Percentiles rank a stretch among this genome's conserved stretches.
phyloP scores from a whole-genome alignment of 768 basidiomycete genomes.

The Leccinum sublutescens region DNA sequence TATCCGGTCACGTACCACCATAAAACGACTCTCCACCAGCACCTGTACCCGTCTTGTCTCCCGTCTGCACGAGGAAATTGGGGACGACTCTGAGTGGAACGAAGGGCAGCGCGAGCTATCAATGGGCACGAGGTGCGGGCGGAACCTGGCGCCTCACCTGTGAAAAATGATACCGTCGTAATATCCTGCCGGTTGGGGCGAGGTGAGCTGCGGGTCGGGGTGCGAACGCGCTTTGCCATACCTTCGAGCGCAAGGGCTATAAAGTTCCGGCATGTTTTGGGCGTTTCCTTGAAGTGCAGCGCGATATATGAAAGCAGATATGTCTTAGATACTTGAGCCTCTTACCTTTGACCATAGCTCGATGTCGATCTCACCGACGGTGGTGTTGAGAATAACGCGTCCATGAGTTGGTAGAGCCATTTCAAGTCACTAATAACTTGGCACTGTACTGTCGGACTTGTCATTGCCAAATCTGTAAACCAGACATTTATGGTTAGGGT shows the following conservation, averaged over 20 bases:
- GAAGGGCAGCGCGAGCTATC: background rate
- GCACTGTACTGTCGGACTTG: background rate
- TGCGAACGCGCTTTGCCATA: slow-evolving; percentile 24
- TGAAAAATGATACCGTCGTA: slow-evolving; percentile 97
- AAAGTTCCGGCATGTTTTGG: slow-evolving; percentile 92
- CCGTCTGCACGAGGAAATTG: slow-evolving; percentile 91
- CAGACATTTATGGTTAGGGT: slow-evolving; percentile 22
- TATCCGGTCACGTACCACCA: slow-evolving; percentile 55
- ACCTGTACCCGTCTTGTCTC: slow-evolving; percentile 90
- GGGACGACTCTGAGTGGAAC: slow-evolving; percentile 69
- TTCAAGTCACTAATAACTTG: background rate
- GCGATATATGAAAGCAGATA: background rate
- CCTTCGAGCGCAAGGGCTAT: slow-evolving; percentile 88
- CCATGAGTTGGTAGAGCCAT: slow-evolving; percentile 89
- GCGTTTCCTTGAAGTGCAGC: slow-evolving; percentile 65
- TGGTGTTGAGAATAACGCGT: slow-evolving; percentile 85
- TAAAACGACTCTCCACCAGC: slow-evolving; percentile 93
- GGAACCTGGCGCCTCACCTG: slow-evolving; percentile 46
- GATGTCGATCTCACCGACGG: slow-evolving; percentile 83
- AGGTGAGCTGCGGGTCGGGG: slow-evolving; percentile 7
- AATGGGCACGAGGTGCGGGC: background rate
- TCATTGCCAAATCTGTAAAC: background rate
- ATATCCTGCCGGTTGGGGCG: slow-evolving; percentile 57
- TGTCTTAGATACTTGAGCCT: background rate
- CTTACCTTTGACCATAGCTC: slow-evolving; percentile 89